Conservation (phyloP, 306 rosid genomes). For the Dryas alaskensis region DNA sequence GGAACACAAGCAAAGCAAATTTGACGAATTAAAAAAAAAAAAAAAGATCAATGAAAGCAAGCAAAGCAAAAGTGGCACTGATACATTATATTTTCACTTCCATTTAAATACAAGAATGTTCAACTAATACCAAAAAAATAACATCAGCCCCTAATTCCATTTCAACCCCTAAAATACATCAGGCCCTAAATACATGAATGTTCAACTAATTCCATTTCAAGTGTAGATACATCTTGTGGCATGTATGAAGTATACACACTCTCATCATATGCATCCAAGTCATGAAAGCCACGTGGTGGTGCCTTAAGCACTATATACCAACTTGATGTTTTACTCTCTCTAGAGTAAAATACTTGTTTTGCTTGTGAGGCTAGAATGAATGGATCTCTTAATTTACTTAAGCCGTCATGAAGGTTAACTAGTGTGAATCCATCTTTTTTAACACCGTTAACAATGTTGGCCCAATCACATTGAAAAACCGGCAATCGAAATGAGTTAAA, state of each 20-base stretch:
- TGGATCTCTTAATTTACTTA: not conserved
- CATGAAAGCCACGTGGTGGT: conserved; percentile 3
- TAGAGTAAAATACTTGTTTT: not conserved
- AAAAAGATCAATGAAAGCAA: no score
- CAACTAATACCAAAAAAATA: no score
- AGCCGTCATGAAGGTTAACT: not conserved
- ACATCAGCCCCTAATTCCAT: no score
- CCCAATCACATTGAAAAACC: not conserved
- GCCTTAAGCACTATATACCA: not conserved
- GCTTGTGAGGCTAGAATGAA: not conserved
- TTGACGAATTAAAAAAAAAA: no score
- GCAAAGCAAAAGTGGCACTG: no score
- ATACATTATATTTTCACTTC: no score
- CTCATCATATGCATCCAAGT: not conserved
- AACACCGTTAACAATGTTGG: not conserved
- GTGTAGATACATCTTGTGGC: not conserved
- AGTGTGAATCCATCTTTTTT: not conserved
- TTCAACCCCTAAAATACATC: no score
- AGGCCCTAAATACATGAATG: not conserved
- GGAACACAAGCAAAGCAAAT: no score
- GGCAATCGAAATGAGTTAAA: not conserved
- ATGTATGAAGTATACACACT: not conserved
- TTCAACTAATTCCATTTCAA: not conserved
- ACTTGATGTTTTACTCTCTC: not conserved
- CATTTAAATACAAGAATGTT: no score